These are phyloP conservation scores for Xylaria sp. DNA, from an alignment of 2,329 filamentous ascomycete species.

Conservation along the genomic window DNA sequence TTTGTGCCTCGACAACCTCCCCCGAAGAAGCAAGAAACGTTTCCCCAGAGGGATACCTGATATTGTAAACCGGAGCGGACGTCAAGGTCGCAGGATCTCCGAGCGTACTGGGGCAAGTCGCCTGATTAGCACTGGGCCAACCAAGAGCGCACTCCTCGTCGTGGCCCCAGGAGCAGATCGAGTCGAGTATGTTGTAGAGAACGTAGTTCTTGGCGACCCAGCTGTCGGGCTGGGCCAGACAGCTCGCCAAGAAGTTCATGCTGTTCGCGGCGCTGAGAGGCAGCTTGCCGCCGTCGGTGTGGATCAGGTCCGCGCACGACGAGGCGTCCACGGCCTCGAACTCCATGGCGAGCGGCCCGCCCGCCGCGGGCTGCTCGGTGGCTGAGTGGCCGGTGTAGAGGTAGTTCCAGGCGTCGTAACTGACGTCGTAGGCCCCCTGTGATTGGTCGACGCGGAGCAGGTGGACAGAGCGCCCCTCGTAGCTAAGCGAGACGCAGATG, in stretches of 20 bases:
- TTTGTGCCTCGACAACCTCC: constrained; percentile 29
- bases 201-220: constrained; percentile 57
- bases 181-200: constrained; percentile 57
- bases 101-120: constrained; percentile 50
- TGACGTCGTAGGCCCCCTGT: constrained; percentile 59
- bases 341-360: constrained; percentile 55
- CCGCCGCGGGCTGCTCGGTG: constrained; percentile 46
- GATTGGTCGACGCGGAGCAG: constrained; percentile 62
- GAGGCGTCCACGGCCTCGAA: constrained; percentile 52
- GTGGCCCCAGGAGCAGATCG: constrained; percentile 51
- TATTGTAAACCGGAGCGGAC: constrained; percentile 51
- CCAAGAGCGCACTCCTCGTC: constrained; percentile 56
- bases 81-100: constrained; percentile 41
- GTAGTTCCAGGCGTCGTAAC: constrained; percentile 64
- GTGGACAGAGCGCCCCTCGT: constrained; percentile 52
- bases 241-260: constrained; percentile 56
- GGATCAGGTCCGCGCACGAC: constrained; percentile 54
- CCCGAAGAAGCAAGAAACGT: constrained; percentile 40
- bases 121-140: constrained; percentile 54
- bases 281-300: constrained; percentile 52
- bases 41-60: constrained; percentile 54
- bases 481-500: constrained; percentile 58
- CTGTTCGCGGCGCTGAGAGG: constrained; percentile 59
- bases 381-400: constrained; percentile 55
- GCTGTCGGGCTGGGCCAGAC: constrained; percentile 47